Percentiles rank a stretch among this genome's conserved stretches.
Conservation (phyloP, 352 stramenopile species). For the Peronospora tabacina region DNA sequence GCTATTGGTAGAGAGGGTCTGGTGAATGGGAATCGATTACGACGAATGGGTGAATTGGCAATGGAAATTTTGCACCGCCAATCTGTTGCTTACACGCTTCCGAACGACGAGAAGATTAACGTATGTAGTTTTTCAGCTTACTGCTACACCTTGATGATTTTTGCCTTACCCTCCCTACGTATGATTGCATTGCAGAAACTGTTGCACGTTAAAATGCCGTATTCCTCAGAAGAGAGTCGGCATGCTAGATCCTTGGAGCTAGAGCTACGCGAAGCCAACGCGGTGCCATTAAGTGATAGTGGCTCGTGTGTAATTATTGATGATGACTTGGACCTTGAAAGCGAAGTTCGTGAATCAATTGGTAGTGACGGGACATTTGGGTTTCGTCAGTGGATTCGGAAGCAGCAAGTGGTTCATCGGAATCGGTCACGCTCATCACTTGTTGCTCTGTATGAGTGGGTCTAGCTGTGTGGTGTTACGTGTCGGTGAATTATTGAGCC, state of each 20-base stretch:
- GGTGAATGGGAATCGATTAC: conserved; percentile 65
- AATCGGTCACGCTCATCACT: conserved; percentile 60
- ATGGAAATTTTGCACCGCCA: conserved; percentile 76
- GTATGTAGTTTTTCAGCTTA: conserved; percentile 28
- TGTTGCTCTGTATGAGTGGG: conserved; percentile 56
- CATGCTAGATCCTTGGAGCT: conserved; percentile 66
- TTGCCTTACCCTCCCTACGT: conserved; percentile 2
- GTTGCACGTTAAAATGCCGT: conserved; percentile 63
- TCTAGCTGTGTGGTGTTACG: conserved; percentile 27
- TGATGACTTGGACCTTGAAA: conserved; percentile 72
- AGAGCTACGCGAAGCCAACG: conserved; percentile 65
- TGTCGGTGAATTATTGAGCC: background rate
- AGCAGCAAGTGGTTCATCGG: conserved; percentile 74
- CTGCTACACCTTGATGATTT: background rate
- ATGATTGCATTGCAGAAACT: conserved; percentile 35
- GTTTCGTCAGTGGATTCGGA: conserved; percentile 76
- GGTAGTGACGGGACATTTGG: conserved; percentile 67
- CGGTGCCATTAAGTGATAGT: conserved; percentile 51
- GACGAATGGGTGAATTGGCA: conserved; percentile 60
- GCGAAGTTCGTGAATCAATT: conserved; percentile 69
- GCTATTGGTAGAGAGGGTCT: conserved; percentile 55
- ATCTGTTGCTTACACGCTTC: conserved; percentile 56
- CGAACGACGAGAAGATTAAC: conserved; percentile 48
- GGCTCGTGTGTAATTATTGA: conserved; percentile 39
- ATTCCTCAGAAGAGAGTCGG: conserved; percentile 64